phyloP scores from a whole-genome alignment of 2,329 filamentous ascomycete species.

The Botryotinia narcissicola region DNA sequence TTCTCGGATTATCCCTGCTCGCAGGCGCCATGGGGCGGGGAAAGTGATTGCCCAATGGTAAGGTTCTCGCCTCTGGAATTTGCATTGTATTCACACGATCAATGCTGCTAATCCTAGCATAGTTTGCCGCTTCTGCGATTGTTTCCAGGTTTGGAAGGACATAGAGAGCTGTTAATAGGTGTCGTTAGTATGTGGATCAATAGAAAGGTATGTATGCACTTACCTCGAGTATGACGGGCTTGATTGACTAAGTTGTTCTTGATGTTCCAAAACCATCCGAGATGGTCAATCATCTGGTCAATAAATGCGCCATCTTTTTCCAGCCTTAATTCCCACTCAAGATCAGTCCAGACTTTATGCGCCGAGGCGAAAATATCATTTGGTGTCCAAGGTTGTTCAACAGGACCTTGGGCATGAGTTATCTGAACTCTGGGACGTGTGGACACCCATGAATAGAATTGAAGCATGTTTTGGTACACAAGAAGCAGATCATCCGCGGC shows the following conservation, averaged over 20 bases:
- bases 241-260: background rate
- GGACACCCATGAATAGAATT: background rate
- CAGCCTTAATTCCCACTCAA: background rate
- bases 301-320: background rate
- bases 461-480: background rate
- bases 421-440: background rate
- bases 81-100: background rate
- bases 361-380: background rate
- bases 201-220: background rate
- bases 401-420: no score
- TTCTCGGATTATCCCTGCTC: background rate
- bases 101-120: background rate
- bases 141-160: background rate
- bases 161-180: background rate
- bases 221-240: background rate
- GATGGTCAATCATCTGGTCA: background rate
- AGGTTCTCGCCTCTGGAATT: background rate
- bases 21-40: background rate
- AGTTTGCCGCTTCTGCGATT: background rate
- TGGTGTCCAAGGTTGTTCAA: no score
- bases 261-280: conserved; percentile 8
- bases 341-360: background rate
- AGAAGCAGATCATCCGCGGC: background rate
- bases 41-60: background rate
- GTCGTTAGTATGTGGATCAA: background rate